Percentiles rank a stretch among this genome's conserved stretches.
Evolutionary conservation across 371 early-diverging fungal genomes (phyloP).

Genomic region (Mucor plumbeus): DNA sequence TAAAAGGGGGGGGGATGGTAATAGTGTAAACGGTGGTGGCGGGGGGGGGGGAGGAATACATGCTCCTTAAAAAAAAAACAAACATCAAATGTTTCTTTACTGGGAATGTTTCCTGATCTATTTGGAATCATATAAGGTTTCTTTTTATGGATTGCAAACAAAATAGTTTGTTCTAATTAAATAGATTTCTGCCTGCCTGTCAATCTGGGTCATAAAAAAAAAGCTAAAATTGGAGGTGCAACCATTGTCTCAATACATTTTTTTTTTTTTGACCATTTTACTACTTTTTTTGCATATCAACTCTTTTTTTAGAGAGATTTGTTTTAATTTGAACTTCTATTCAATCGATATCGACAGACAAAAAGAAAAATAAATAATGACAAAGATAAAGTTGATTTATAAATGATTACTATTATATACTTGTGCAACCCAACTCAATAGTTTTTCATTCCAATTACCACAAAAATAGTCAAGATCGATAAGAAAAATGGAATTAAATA

Average conservation of each 20-base stretch:
- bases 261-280: conserved; percentile 16
- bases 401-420: background rate
- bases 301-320: background rate
- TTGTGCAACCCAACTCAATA: background rate
- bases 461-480: conserved; percentile 7
- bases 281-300: conserved; percentile 8
- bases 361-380: background rate
- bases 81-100: conserved; percentile 5
- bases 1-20: background rate
- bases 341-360: background rate
- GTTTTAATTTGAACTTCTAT: background rate
- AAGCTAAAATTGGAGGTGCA: background rate
- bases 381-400: background rate
- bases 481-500: background rate
- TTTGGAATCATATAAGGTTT: conserved; percentile 7
- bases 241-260: background rate
- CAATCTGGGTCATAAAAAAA: conserved; percentile 4
- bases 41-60: background rate
- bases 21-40: no score
- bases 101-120: conserved; percentile 2
- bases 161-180: background rate
- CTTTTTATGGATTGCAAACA: background rate
- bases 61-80: background rate
- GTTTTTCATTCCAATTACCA: background rate
- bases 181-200: background rate